These are phyloP conservation scores for Deinandra increscens DNA, from an alignment of 129 eudicot genomes.

Conservation along the genomic window DNA sequence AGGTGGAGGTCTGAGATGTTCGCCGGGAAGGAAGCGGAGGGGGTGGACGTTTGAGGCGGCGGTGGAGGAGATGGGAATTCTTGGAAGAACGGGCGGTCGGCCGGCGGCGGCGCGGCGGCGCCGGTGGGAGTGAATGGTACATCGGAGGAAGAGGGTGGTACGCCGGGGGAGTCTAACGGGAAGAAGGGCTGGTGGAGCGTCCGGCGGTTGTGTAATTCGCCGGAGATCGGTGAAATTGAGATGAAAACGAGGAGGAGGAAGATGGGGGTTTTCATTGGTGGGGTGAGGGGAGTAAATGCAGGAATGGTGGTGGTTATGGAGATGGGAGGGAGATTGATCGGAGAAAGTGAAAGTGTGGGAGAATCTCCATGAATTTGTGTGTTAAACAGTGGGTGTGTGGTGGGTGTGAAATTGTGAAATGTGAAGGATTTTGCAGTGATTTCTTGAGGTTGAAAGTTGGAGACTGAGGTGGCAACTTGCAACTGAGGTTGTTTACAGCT, in stretches of 20 bases:
- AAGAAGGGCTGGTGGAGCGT: slow-evolving; percentile 74
- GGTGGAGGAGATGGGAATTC: slow-evolving; percentile 30
- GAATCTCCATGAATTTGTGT: slow-evolving; percentile 24
- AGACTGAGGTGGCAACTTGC: slow-evolving; percentile 19
- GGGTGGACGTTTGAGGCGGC: slow-evolving; percentile 32
- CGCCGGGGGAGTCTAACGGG: slow-evolving; percentile 44
- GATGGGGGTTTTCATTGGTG: slow-evolving; percentile 33
- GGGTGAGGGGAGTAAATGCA: slow-evolving; percentile 27
- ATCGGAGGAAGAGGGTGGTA: slow-evolving; percentile 20
- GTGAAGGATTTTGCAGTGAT: slow-evolving; percentile 34
- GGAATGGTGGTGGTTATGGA: not conserved
- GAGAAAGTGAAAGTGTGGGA: slow-evolving; percentile 23
- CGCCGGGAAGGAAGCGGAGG: slow-evolving; percentile 67
- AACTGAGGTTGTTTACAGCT: slow-evolving; percentile 39
- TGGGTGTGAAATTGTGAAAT: too few species aligned
- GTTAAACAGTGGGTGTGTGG: slow-evolving; percentile 8
- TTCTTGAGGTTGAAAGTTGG: slow-evolving; percentile 16
- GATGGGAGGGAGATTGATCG: slow-evolving; percentile 23
- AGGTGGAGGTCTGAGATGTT: slow-evolving; percentile 58
- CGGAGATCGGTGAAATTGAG: slow-evolving; percentile 18
- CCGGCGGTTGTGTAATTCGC: slow-evolving; percentile 54
- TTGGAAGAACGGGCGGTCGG: slow-evolving; percentile 45
- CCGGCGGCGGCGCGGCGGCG: slow-evolving; percentile 33
- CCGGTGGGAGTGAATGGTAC: slow-evolving; percentile 42
- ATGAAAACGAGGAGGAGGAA: slow-evolving; percentile 15